Evolutionary conservation across 176 grass and related monocot species (phyloP).

Genomic region (Guadua angustifolia): DNA sequence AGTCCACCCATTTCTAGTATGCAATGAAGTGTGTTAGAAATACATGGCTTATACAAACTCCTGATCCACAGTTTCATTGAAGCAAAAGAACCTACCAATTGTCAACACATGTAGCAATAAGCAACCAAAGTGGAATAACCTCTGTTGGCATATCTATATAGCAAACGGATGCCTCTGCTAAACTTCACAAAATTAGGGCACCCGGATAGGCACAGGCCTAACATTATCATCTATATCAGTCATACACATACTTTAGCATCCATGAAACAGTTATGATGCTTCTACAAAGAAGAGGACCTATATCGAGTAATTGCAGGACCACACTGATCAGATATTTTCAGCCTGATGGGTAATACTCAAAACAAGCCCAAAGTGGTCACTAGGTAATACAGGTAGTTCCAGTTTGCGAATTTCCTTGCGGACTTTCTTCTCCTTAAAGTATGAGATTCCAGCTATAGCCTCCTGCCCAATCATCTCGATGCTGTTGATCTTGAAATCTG

Average conservation of each 20-base stretch:
- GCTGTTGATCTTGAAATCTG: slow-evolving; percentile 60
- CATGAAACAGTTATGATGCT: too few species aligned
- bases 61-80: not conserved
- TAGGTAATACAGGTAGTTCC: slow-evolving; percentile 74
- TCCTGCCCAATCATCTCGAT: slow-evolving; percentile 87
- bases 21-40: too few species aligned
- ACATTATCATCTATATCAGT: too few species aligned
- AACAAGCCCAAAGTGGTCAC: slow-evolving; percentile 87
- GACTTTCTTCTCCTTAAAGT: slow-evolving; percentile 76
- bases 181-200: too few species aligned
- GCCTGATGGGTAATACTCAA: slow-evolving; percentile 42
- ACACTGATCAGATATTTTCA: slow-evolving; percentile 5
- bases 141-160: not conserved
- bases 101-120: not conserved
- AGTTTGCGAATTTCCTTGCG: slow-evolving; percentile 50
- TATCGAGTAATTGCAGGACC: not conserved
- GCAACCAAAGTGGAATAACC: not conserved
- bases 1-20: too few species aligned
- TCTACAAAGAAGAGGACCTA: not conserved
- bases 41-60: too few species aligned
- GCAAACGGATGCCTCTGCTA: not conserved
- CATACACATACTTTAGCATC: too few species aligned
- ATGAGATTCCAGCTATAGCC: slow-evolving; percentile 61
- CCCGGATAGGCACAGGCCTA: too few species aligned
- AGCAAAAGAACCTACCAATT: not conserved